Base-by-base conservation (phyloP, 1,139 yeast species). In the Saccharomyces hybrid region DNA sequence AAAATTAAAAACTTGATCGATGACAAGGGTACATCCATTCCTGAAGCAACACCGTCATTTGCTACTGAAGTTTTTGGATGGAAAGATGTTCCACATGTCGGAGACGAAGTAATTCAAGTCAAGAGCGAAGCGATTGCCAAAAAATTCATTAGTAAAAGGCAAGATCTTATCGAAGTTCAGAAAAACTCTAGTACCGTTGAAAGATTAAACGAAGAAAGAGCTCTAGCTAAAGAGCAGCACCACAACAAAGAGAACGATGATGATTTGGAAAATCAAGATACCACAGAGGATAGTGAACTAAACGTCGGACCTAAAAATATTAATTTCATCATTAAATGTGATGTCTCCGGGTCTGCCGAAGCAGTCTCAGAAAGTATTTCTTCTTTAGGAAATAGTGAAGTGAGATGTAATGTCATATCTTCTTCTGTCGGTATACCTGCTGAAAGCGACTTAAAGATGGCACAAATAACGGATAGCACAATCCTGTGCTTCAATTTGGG, bases 11-110 rank as follows among this genome's bases (percentile, higher is more conserved):
- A 86, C 14, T 81, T 93, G 80, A 79, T 78, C 23, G 89, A 89
- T 69, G 96, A 89, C 63, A 69, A 73, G 56, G 93, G 93, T 2
- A 83, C 83, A 59, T 56, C 74, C 0, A 72, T 90, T 13, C 81
- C 83, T 60, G 56, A 70, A n/a, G 98, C 97, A 0, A 82, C 82
- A 0, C 98, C 99, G 0, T 87, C 97, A 0, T 84, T 88, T 2
- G 97, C 98, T 0, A 96, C 89, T 1, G 96, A 90, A 64, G 78
- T 93, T 5, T 80, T 90, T 71, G 99, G 99, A 0, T 93, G 99
- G 99, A 90, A 88, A 66, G 93, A 84, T 46, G 73, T 90, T 49
- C 99, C 99, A 0, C 88, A 82, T 52, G 95, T 96, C 23, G 99
- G 99, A 2, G 97, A 90, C 60, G 83, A 82, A 61, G 82, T 88